These are phyloP conservation scores for Cardamine resedifolia DNA, from an alignment of 345 rosid species.

Conservation along the genomic window DNA sequence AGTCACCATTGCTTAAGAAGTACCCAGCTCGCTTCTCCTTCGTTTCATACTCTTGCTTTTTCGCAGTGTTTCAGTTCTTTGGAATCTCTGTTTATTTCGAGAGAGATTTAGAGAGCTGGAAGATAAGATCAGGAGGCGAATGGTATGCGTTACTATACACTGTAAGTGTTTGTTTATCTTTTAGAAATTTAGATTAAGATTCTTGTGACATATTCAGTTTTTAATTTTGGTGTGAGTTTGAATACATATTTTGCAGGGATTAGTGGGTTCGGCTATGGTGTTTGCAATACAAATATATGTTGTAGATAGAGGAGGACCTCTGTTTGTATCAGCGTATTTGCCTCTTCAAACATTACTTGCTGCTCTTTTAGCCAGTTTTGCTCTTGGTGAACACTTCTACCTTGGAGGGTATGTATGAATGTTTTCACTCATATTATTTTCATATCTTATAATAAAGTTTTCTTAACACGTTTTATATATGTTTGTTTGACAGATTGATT, in stretches of 20 bases:
- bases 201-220: neutral
- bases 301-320: constrained; percentile 62
- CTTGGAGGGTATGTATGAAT: constrained; percentile 52
- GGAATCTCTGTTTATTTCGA: constrained; percentile 58
- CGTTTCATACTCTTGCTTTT: constrained; percentile 65
- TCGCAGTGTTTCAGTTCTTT: constrained; percentile 63
- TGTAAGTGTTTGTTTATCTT: constrained; percentile 39
- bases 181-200: neutral
- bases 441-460: neutral
- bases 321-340: constrained; percentile 61
- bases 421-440: neutral
- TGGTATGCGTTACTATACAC: constrained; percentile 57
- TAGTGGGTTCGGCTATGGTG: constrained; percentile 62
- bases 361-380: constrained; percentile 54
- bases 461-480: neutral
- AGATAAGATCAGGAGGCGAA: constrained; percentile 51
- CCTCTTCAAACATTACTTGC: constrained; percentile 64
- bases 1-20: constrained; percentile 66
- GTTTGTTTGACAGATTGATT: constrained; percentile 43
- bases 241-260: constrained; percentile 36
- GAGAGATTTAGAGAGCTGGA: constrained; percentile 59
- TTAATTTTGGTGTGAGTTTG: neutral
- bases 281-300: constrained; percentile 67
- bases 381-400: constrained; percentile 62
- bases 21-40: constrained; percentile 84